Percentiles rank a stretch among this genome's conserved stretches.
Evolutionary conservation across 2,329 filamentous ascomycete genomes (phyloP).

Genomic region (Claviceps arundinis): DNA sequence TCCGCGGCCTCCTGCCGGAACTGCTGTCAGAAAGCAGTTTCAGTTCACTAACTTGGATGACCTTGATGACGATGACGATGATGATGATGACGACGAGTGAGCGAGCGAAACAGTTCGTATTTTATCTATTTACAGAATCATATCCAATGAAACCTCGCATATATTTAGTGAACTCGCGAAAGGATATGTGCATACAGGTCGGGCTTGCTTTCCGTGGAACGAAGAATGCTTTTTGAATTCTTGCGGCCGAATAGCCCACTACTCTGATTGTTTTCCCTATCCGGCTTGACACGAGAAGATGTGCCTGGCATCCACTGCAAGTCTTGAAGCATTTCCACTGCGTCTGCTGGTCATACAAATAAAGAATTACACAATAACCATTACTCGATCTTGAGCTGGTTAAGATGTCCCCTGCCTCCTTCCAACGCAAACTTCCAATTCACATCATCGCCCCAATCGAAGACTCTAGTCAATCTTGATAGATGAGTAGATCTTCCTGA

Average conservation of each 20-base stretch:
- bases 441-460: neutral
- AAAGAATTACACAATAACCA: constrained; percentile 13
- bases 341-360: constrained; percentile 19
- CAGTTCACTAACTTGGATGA: constrained; percentile 42
- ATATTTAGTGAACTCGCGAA: neutral
- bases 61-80: constrained; percentile 35
- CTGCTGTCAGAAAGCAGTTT: constrained; percentile 37
- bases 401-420: neutral
- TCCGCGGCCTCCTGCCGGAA: constrained; percentile 13
- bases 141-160: neutral
- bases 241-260: neutral
- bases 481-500: constrained; percentile 87
- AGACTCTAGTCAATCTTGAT: constrained; percentile 79
- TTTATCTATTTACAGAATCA: neutral
- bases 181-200: neutral
- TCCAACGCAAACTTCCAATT: too few species aligned
- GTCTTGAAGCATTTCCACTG: constrained; percentile 5
- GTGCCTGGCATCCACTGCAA: neutral
- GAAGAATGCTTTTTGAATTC: neutral
- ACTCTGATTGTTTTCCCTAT: neutral
- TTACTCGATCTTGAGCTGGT: neutral
- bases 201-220: neutral
- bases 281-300: neutral
- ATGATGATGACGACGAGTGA: constrained; percentile 18
- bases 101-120: neutral